Conservation (phyloP, 2,329 filamentous ascomycete species). For the Monosporascus sp. region DNA sequence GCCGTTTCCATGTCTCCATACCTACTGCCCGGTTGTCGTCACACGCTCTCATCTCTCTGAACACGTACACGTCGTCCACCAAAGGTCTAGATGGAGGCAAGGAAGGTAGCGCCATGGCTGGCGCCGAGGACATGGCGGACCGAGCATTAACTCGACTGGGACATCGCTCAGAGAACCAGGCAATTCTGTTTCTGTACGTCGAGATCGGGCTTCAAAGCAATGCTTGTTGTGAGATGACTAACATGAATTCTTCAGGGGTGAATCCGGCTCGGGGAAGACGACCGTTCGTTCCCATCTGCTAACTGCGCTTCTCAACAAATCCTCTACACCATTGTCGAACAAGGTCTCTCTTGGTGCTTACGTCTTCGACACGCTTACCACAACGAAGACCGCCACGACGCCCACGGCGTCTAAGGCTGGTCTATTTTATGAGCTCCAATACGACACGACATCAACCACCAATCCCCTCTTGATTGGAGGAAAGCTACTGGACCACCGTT, state of each 20-base stretch:
- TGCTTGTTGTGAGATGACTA: slow-evolving; percentile 5
- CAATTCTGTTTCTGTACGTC: slow-evolving; percentile 84
- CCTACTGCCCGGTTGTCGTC: slow-evolving; percentile 87
- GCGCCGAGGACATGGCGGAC: slow-evolving; percentile 85
- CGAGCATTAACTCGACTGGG: slow-evolving; percentile 82
- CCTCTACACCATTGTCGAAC: slow-evolving; percentile 84
- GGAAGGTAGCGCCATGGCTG: slow-evolving; percentile 86
- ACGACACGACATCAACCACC: slow-evolving; percentile 80
- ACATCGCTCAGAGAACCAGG: slow-evolving; percentile 87
- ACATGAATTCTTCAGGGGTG: slow-evolving; percentile 57
- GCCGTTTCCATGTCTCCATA: slow-evolving; percentile 84
- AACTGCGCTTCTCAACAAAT: slow-evolving; percentile 79
- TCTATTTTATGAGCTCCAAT: slow-evolving; percentile 93
- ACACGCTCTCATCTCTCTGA: slow-evolving; percentile 84
- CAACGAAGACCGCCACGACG: slow-evolving; percentile 93
- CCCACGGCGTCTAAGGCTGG: slow-evolving; percentile 94
- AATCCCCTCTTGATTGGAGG: slow-evolving; percentile 88
- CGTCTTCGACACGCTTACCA: slow-evolving; percentile 92
- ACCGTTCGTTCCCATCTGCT: slow-evolving; percentile 87
- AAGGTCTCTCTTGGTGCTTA: slow-evolving; percentile 93
- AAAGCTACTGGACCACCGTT: slow-evolving; percentile 86
- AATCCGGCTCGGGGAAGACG: slow-evolving; percentile 94
- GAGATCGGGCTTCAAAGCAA: neutral
- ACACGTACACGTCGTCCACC: slow-evolving; percentile 87
- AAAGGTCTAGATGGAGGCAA: slow-evolving; percentile 87